A percentile compares a stretch with the other conserved stretches of the same genome.
Evolutionary conservation across 805 yeast genomes (phyloP).

Genomic region (Priceomyces melissophilus): DNA sequence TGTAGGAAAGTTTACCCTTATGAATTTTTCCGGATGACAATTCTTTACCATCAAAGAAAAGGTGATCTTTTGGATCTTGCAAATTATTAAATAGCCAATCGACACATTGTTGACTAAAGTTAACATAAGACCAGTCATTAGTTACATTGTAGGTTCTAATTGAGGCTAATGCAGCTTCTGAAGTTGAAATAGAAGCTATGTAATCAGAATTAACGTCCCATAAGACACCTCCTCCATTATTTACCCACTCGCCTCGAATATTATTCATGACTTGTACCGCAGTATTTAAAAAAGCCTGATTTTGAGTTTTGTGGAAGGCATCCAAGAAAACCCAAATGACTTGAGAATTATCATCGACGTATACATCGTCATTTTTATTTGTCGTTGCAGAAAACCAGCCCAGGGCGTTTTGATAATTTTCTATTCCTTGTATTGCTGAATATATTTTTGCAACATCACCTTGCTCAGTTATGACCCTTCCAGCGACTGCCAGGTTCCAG

Average conservation of each 20-base stretch:
- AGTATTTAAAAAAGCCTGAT: conserved; percentile 9
- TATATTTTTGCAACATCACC: neutral
- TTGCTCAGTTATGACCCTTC: conserved; percentile 6
- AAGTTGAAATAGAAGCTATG: conserved; percentile 17
- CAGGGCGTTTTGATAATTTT: conserved; percentile 4
- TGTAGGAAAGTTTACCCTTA: conserved; percentile 15
- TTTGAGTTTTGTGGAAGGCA: conserved; percentile 10
- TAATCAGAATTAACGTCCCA: conserved; percentile 14
- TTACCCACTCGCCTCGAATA: conserved; percentile 12
- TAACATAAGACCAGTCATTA: conserved; percentile 9
- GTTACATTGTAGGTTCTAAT: conserved; percentile 9
- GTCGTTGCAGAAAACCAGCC: conserved; percentile 15
- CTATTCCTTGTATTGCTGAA: conserved; percentile 8
- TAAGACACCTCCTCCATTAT: conserved; percentile 14
- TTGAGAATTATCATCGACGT: conserved; percentile 20
- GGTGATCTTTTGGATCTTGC: conserved; percentile 12
- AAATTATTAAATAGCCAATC: conserved; percentile 11
- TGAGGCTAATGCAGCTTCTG: conserved; percentile 19
- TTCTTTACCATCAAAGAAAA: conserved; percentile 20
- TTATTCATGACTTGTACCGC: conserved; percentile 11
- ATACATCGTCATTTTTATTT: conserved; percentile 13
- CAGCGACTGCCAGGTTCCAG: conserved; percentile 19
- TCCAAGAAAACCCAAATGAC: conserved; percentile 16
- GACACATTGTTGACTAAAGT: conserved; percentile 14
- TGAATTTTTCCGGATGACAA: conserved; percentile 10